Evolutionary conservation across 805 yeast species (phyloP).

Genomic region (Yamadazyma kitorensis): DNA sequence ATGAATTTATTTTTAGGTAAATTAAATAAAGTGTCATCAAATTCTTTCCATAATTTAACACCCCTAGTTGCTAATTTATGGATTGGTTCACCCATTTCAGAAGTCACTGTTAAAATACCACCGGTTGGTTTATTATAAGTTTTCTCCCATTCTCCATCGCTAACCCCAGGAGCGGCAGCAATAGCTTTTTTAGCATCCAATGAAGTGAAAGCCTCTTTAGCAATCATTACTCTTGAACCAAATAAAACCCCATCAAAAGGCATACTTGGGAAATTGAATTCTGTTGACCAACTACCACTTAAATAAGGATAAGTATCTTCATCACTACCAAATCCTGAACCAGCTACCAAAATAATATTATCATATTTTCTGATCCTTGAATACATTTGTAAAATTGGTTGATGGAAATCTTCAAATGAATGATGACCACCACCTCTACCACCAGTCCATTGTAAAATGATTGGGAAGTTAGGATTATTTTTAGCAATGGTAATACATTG

Average conservation of each 20-base stretch:
- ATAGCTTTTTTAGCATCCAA: conserved; percentile 92
- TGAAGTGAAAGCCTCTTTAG: conserved; percentile 93
- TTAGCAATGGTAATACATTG: conserved; percentile 88
- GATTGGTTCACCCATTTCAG: conserved; percentile 99
- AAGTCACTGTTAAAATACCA: conserved; percentile 92
- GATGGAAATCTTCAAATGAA: conserved; percentile 98
- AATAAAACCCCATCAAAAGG: conserved; percentile 96
- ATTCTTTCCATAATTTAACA: conserved; percentile 94
- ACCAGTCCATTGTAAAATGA: conserved; percentile 99
- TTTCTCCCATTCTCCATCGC: conserved; percentile 86
- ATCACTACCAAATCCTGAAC: conserved; percentile 97
- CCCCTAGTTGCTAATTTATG: conserved; percentile 98
- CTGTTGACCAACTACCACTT: conserved; percentile 94
- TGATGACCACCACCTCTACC: conserved; percentile 99
- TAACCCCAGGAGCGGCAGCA: conserved; percentile 86
- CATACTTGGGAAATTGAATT: conserved; percentile 93
- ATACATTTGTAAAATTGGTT: conserved; percentile 94
- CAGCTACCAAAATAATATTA: conserved; percentile 89
- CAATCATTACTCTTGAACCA: conserved; percentile 97
- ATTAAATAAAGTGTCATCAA: conserved; percentile 89
- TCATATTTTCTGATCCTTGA: conserved; percentile 87
- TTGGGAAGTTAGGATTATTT: conserved; percentile 95
- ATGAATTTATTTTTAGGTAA: conserved; percentile 86
- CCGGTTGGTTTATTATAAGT: conserved; percentile 95
- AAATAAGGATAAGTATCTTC: conserved; percentile 97